phyloP scores from a whole-genome alignment of 352 stramenopile genomes.

The Globisporangium middletonii region DNA sequence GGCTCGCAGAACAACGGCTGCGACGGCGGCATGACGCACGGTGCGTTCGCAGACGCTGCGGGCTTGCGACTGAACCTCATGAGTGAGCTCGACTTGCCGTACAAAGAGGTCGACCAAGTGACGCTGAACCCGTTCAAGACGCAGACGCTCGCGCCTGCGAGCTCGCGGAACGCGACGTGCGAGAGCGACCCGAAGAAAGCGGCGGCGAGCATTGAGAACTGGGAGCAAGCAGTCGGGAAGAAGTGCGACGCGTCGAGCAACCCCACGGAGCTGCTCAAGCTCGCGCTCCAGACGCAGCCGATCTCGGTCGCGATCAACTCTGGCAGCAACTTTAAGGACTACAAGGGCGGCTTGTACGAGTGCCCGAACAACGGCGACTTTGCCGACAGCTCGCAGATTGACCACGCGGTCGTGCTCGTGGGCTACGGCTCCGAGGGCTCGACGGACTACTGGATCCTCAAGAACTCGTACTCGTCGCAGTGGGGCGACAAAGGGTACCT shows the following conservation, averaged over 20 bases:
- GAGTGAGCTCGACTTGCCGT: constrained; percentile 58
- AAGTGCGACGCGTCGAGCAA: constrained; percentile 49
- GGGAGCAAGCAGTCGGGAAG: constrained; percentile 58
- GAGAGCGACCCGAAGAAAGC: constrained; percentile 26
- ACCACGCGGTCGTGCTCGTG: constrained; percentile 73
- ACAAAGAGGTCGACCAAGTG: constrained; percentile 40
- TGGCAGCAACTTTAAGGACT: constrained; percentile 67
- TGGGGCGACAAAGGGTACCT: constrained; percentile 74
- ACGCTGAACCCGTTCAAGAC: constrained; percentile 21
- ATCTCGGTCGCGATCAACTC: constrained; percentile 80
- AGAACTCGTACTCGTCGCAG: constrained; percentile 73
- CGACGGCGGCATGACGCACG: constrained; percentile 78
- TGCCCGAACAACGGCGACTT: constrained; percentile 75
- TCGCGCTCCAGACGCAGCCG: constrained; percentile 60
- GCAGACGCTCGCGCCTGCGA: constrained; percentile 6
- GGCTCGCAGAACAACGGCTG: constrained; percentile 72
- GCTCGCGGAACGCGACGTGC: constrained; percentile 29
- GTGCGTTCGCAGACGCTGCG: constrained; percentile 71
- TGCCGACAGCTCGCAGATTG: constrained; percentile 41
- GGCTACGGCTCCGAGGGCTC: constrained; percentile 47
- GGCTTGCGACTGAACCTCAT: constrained; percentile 43
- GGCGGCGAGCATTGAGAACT: constrained; percentile 60
- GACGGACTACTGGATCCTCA: constrained; percentile 71
- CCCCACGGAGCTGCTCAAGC: constrained; percentile 51
- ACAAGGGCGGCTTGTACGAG: constrained; percentile 69